Evolutionary conservation across 1,139 yeast genomes (phyloP).

Genomic region (Kluyveromyces sp.): DNA sequence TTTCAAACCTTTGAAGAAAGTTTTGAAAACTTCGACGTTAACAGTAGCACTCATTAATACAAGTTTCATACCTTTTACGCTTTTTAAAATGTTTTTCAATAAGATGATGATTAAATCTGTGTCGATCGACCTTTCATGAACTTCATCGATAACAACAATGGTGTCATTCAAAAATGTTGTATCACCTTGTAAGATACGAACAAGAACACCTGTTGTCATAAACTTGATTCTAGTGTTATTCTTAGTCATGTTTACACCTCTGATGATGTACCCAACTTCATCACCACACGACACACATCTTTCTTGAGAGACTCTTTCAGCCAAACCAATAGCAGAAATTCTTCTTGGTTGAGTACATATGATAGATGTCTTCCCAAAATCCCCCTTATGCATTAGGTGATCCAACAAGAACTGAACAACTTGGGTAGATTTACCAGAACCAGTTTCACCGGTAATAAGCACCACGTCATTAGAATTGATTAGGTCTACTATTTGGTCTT

Average conservation of each 20-base stretch:
- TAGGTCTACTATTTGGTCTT: constrained; percentile 44
- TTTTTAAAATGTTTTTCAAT: constrained; percentile 49
- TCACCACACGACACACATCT: constrained; percentile 58
- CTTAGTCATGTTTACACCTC: constrained; percentile 76
- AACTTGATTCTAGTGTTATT: constrained; percentile 64
- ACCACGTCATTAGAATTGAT: constrained; percentile 58
- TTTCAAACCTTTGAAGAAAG: constrained; percentile 45
- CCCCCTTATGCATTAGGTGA: constrained; percentile 32
- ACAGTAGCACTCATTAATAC: constrained; percentile 94
- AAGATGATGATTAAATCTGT: constrained; percentile 78
- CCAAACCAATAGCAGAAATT: constrained; percentile 90
- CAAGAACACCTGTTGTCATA: constrained; percentile 86
- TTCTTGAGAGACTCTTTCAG: constrained; percentile 86
- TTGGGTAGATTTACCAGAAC: constrained; percentile 93
- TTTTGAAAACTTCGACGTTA: constrained; percentile 57
- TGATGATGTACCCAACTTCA: constrained; percentile 81
- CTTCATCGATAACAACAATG: constrained; percentile 76
- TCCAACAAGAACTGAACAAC: constrained; percentile 85
- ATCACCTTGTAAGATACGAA: constrained; percentile 67
- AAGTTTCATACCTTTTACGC: constrained; percentile 48
- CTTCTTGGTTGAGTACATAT: constrained; percentile 94
- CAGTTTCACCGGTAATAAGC: constrained; percentile 91
- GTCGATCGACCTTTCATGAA: constrained; percentile 90
- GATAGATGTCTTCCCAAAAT: constrained; percentile 43
- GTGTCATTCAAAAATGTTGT: constrained; percentile 41